A percentile compares a stretch with the other conserved stretches of the same genome.
phyloP scores from a whole-genome alignment of 2,329 filamentous ascomycete genomes.

The Coniochaeta sp. region DNA sequence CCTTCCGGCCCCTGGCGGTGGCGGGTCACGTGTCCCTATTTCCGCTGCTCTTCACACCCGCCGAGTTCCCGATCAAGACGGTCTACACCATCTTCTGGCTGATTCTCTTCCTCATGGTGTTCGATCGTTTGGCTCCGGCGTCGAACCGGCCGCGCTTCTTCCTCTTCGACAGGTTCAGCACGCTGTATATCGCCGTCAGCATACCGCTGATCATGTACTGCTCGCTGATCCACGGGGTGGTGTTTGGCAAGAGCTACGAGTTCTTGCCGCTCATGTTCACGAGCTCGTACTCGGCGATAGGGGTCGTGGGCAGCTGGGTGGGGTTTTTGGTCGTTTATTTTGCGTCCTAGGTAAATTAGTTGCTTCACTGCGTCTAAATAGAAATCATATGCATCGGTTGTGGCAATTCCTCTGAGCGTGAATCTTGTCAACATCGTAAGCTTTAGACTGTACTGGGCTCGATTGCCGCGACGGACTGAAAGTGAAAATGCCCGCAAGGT shows the following conservation, averaged over 20 bases:
- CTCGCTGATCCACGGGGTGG: conserved; percentile 71
- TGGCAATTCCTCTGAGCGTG: background rate
- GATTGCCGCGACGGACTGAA: too few species aligned
- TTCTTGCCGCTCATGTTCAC: conserved; percentile 97
- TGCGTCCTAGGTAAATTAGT: conserved; percentile 30
- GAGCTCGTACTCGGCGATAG: conserved; percentile 86
- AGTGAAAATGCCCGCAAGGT: too few species aligned
- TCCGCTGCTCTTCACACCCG: conserved; percentile 82
- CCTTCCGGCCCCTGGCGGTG: conserved; percentile 86
- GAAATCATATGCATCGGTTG: background rate
- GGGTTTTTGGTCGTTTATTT: conserved; percentile 94
- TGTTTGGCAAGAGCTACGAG: conserved; percentile 77
- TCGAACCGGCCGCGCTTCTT: conserved; percentile 76
- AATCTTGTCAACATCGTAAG: too few species aligned
- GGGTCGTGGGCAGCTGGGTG: conserved; percentile 93
- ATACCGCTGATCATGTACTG: conserved; percentile 87
- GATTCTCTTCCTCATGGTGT: conserved; percentile 73
- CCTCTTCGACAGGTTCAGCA: conserved; percentile 81
- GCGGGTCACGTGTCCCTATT: conserved; percentile 94
- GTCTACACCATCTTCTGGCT: conserved; percentile 92
- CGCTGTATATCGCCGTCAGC: conserved; percentile 81
- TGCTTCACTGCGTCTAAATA: background rate
- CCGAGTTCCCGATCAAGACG: conserved; percentile 91
- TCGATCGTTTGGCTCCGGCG: conserved; percentile 81
- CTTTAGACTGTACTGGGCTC: too few species aligned